A percentile compares a stretch with the other conserved stretches of the same genome.
These are phyloP conservation scores for Penicillium nordicum DNA, from an alignment of 2,329 filamentous ascomycete species.

Conservation along the genomic window DNA sequence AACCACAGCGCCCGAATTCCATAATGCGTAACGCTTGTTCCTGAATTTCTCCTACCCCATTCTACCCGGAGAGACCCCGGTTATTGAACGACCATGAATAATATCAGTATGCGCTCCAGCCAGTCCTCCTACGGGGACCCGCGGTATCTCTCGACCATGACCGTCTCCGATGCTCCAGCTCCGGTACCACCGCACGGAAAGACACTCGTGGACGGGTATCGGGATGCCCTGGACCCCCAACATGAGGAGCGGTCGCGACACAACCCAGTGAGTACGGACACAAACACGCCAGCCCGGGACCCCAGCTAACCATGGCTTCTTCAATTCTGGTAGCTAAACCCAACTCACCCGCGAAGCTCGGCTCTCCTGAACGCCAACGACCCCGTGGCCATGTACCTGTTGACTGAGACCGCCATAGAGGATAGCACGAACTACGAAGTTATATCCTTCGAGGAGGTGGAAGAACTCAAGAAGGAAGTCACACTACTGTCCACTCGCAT, in stretches of 20 bases:
- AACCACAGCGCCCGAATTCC: not conserved
- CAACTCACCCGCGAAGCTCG: slow-evolving; percentile 35
- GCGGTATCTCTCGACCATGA: slow-evolving; percentile 34
- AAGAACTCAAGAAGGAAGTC: slow-evolving; percentile 84
- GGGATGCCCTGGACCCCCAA: slow-evolving; percentile 54
- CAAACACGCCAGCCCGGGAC: not conserved
- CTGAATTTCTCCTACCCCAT: slow-evolving; percentile 13
- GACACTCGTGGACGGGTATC: slow-evolving; percentile 58
- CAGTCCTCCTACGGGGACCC: slow-evolving; percentile 43
- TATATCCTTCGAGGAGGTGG: slow-evolving; percentile 85
- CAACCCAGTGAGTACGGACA: slow-evolving; percentile 52
- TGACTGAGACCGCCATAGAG: slow-evolving; percentile 87
- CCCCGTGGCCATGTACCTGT: slow-evolving; percentile 76
- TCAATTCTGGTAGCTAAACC: slow-evolving; percentile 55
- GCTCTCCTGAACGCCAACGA: slow-evolving; percentile 48
- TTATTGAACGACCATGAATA: slow-evolving; percentile 31
- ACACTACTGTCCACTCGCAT: slow-evolving; percentile 70
- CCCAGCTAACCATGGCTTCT: slow-evolving; percentile 28
- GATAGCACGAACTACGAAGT: slow-evolving; percentile 86
- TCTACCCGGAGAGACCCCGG: not conserved
- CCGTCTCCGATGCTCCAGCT: slow-evolving; percentile 32
- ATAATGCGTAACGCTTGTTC: slow-evolving; percentile 19
- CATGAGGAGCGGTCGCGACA: slow-evolving; percentile 54
- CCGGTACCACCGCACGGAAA: slow-evolving; percentile 38
- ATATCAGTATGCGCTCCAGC: slow-evolving; percentile 39